phyloP scores from a whole-genome alignment of 305 asterid species.

The Fraxinus angustifolia region DNA sequence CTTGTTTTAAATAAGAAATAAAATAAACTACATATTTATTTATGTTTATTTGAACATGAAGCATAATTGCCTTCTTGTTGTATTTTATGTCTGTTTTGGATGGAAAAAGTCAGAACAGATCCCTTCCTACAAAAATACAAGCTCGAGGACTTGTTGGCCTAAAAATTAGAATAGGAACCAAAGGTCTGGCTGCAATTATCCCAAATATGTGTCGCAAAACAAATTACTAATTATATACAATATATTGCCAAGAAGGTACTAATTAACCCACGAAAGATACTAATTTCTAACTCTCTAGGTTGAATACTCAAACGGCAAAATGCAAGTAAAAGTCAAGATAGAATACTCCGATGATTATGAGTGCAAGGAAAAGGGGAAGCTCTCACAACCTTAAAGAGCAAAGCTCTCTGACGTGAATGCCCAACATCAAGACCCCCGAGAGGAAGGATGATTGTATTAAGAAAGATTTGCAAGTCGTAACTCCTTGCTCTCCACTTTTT shows the following conservation, averaged over 20 bases:
- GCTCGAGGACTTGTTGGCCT: neutral
- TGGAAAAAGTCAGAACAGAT: neutral
- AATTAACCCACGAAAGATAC: neutral
- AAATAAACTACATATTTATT: neutral
- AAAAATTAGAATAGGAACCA: neutral
- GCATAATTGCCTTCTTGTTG: neutral
- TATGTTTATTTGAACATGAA: neutral
- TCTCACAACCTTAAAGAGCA: conserved; percentile 83
- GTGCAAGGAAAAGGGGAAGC: conserved; percentile 20
- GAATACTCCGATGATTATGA: neutral
- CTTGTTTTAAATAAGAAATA: neutral
- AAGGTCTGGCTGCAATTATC: neutral
- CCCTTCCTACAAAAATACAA: neutral
- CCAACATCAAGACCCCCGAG: conserved; percentile 93
- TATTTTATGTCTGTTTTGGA: neutral
- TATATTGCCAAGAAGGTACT: neutral
- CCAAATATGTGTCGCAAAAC: neutral
- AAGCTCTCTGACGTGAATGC: conserved; percentile 96
- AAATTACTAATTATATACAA: neutral
- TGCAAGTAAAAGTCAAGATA: neutral
- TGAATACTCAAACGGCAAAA: neutral
- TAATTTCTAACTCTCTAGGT: neutral
- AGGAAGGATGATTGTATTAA: conserved; percentile 63
- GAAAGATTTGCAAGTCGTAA: conserved; percentile 49
- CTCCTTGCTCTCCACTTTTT: conserved; percentile 77